Conservation (phyloP, 164 flowering plant species). For the Kingdonia uniflora region DNA sequence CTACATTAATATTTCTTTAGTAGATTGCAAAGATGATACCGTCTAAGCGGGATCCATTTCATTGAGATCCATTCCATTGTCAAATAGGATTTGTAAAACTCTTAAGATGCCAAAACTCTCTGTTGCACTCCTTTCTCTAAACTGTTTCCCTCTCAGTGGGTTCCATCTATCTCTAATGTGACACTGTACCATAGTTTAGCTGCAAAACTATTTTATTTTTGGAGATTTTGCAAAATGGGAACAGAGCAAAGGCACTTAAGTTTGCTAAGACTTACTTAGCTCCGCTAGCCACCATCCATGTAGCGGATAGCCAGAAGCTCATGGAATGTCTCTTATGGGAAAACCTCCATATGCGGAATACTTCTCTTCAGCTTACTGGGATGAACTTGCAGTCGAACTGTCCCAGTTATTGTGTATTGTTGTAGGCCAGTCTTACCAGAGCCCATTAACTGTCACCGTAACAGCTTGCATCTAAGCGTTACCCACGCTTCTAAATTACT, state of each 20-base stretch:
- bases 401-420: constrained; percentile 49
- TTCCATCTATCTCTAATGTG: too few relatives aligned
- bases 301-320: constrained; percentile 67
- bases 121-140: too few relatives aligned
- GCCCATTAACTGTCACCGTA: constrained; percentile 58
- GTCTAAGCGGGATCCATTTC: too few relatives aligned
- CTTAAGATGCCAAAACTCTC: too few relatives aligned
- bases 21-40: too few relatives aligned
- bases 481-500: constrained; percentile 68
- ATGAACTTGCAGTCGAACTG: constrained; percentile 44
- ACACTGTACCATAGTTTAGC: too few relatives aligned
- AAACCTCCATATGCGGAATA: constrained; percentile 59
- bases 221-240: constrained; percentile 51
- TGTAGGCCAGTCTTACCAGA: constrained; percentile 58
- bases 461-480: constrained; percentile 67
- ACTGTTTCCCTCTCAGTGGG: too few relatives aligned
- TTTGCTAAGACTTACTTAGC: constrained; percentile 52
- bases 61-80: too few relatives aligned
- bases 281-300: constrained; percentile 36
- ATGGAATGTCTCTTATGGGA: constrained; percentile 69
- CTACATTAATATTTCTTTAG: too few relatives aligned
- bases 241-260: constrained; percentile 43
- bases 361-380: constrained; percentile 47
- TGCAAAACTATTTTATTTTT: too few relatives aligned
- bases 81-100: too few relatives aligned